These are phyloP conservation scores for Colletotrichum filicis DNA, from an alignment of 2,329 filamentous ascomycete genomes.

Conservation along the genomic window DNA sequence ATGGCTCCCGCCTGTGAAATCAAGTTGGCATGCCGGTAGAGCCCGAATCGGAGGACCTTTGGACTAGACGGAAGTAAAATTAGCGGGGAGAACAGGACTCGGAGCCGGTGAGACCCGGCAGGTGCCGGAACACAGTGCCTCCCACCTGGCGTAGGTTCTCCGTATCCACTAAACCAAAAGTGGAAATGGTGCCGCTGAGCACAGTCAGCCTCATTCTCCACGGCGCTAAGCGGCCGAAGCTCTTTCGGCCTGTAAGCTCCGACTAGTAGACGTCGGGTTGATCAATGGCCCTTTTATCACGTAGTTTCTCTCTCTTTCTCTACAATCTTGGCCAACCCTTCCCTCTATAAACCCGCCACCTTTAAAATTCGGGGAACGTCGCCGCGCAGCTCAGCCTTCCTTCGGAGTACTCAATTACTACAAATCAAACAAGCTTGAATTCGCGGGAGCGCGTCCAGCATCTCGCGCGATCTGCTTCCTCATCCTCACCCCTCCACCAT, in stretches of 20 bases:
- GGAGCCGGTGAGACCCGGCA: background rate
- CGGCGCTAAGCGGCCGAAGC: background rate
- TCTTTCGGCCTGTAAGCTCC: background rate
- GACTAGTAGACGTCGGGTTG: background rate
- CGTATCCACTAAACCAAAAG: background rate
- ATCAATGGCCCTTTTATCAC: background rate
- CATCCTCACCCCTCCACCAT: background rate
- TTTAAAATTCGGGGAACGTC: background rate
- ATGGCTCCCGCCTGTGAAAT: background rate
- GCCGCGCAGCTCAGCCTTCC: background rate
- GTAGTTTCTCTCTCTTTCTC: background rate
- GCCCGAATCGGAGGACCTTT: background rate
- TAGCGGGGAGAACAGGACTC: background rate
- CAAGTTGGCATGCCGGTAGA: background rate
- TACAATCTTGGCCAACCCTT: background rate
- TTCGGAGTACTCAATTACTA: background rate
- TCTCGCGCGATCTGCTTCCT: background rate
- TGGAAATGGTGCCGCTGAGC: background rate
- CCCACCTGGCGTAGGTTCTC: background rate
- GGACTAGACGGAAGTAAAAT: background rate
- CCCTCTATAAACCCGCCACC: background rate
- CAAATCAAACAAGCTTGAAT: background rate
- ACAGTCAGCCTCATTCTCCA: constrained; percentile 15
- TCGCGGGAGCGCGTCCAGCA: background rate
- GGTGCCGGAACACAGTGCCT: background rate